Base-by-base conservation (phyloP, 2,329 filamentous ascomycete genomes). In the Diaporthe sp. region DNA sequence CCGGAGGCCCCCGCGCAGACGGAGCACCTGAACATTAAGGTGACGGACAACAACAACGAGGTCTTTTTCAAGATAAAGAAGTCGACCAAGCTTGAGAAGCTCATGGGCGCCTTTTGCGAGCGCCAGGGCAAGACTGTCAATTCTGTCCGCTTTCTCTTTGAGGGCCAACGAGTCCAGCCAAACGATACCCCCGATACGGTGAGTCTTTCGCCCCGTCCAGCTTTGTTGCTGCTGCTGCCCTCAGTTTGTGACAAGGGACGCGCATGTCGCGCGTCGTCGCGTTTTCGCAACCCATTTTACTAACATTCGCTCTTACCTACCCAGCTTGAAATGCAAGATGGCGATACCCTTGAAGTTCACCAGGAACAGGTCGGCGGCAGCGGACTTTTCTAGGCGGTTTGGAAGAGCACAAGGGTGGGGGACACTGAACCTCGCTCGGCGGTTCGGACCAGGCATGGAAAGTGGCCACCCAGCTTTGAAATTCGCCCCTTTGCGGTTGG, bases 21-120 rank as follows among this genome's bases (percentile, higher is more conserved):
- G 42, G 96, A 98, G 86, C 97, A 99, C 85, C 89, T 99, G 7
- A 99, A 99, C 87, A 98, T 99, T 87, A 99, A 99, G 85, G 97
- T 99, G 20, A 98, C 97, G 0, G 97, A 99, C 81, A 98, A 98
- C 88, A 98, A 98, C 88, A 99, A 99, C 84, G 97, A 99, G 84
- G 96, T 99, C 81, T 99, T 98, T 86, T 99, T 99, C 90, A 99
- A 99, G 90, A 99, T 99, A 88, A 99, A 99, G 93, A 92, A 96
- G 51, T 95, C 94, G 31, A 99, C 97, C 1, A 94, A 95, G 84
- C 91, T 99, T 1, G 97, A 98, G 87, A 99, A 99, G 89, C 89
- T 99, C 73, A 99, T 99, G 97, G 94, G 95, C 77, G 97, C 97
- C 28, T 99, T 98, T 85, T 99, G 97, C 85, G 96, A 98, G 80